Conservation (phyloP, 2,329 filamentous ascomycete genomes). For the Aspergillus eucalypticola region DNA sequence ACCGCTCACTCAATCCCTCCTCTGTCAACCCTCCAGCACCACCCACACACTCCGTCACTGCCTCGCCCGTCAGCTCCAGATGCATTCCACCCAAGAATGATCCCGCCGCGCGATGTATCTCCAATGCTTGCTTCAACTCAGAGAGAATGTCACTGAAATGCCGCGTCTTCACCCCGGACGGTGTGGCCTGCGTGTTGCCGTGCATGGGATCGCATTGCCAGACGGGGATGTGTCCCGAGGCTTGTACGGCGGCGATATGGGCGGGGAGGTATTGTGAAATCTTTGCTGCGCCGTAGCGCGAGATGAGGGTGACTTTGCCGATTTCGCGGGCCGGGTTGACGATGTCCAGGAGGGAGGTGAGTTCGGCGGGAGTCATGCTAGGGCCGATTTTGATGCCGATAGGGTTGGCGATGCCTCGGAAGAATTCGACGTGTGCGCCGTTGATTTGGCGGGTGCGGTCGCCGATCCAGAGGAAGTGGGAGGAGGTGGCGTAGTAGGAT, state of each 20-base stretch:
- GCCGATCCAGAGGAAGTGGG: slow-evolving; percentile 97
- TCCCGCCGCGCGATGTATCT: slow-evolving; percentile 78
- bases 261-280: slow-evolving; percentile 73
- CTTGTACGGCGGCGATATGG: slow-evolving; percentile 87
- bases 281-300: slow-evolving; percentile 81
- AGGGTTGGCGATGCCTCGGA: slow-evolving; percentile 92
- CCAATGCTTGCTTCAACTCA: slow-evolving; percentile 79
- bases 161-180: slow-evolving; percentile 83
- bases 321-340: slow-evolving; percentile 81
- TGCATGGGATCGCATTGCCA: slow-evolving; percentile 99
- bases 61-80: slow-evolving; percentile 91
- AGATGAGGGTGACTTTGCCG: slow-evolving; percentile 95
- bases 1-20: slow-evolving; percentile 84
- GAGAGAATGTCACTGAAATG: slow-evolving; percentile 87
- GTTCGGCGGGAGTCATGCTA: slow-evolving; percentile 72
- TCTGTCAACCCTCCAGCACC: slow-evolving; percentile 85
- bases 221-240: slow-evolving; percentile 73
- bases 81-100: slow-evolving; percentile 93
- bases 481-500: slow-evolving; percentile 89
- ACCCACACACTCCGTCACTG: slow-evolving; percentile 92
- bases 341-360: slow-evolving; percentile 75
- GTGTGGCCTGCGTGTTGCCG: slow-evolving; percentile 70
- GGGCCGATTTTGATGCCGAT: slow-evolving; percentile 96
- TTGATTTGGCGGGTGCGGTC: slow-evolving; percentile 93
- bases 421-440: slow-evolving; percentile 94